Base-by-base conservation (phyloP, 495 filamentous ascomycete genomes). In the Chaetomium tenue region DNA sequence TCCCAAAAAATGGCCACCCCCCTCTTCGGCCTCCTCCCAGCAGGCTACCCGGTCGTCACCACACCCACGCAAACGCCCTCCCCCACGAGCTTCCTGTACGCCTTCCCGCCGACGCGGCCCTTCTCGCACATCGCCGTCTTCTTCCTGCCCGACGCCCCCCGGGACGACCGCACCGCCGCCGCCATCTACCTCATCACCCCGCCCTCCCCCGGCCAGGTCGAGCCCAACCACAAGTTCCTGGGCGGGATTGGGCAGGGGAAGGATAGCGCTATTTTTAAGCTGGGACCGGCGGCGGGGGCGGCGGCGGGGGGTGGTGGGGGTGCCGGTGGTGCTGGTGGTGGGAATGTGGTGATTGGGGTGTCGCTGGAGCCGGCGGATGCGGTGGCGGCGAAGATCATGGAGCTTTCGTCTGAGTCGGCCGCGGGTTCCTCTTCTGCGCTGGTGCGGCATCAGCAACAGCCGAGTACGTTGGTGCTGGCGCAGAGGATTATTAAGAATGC, bases 401-500 rank as follows among this genome's bases (percentile, higher is more conserved):
- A 82, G 23, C 68, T 91, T 20, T 83, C 87, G 61, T 40, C 54
- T 4, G 15, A 52, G 33, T 20, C 39, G 78, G 71, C 72, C 72
- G 28, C n/a, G 68, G 47, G 66, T 71, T 7, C 62, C 61, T 0
- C 42, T 16, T 16, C 37, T 16, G 26, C 23, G 46, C 42, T 1
- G 11, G 25, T 11, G 22, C 12, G 15, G 12, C 30, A 46, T 6
- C 28, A 39, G 55, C 62, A 63, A 66, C 72, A 77, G 26, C 73
- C 85, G 5, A 77, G 82, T 42, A 93, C 91, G 13, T 85, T 92
- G 70, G 78, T 89, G 28, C 79, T 99, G 18, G 94, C 94, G 56
- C 92, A 96, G 78, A 79, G 91, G 63, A 97, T 99, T 63, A 97
- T 98, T 67, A 87, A 88, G 66, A 96, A 96, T 74, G 93, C 92